Conservation (phyloP, 768 basidiomycete species). For the Mycena polygramma region DNA sequence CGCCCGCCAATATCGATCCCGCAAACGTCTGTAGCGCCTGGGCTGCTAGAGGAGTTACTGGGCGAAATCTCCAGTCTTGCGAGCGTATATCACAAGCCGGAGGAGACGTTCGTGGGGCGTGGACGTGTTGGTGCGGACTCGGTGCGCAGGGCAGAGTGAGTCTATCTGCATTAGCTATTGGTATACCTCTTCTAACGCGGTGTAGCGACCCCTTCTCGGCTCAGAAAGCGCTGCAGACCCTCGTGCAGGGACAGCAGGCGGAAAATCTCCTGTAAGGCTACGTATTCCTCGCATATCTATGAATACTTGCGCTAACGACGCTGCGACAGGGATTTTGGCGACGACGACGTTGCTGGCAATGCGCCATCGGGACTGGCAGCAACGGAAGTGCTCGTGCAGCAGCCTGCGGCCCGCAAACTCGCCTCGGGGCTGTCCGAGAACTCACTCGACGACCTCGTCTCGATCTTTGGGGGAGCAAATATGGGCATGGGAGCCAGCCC, state of each 20-base stretch:
- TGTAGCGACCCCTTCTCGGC: constrained; percentile 75
- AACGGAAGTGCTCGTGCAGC: constrained; percentile 73
- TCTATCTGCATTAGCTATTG: constrained; percentile 29
- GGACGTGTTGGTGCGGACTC: constrained; percentile 90
- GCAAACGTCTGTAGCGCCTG: constrained; percentile 89
- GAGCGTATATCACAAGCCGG: constrained; percentile 98
- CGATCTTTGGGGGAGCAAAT: constrained; percentile 81
- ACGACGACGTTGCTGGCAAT: constrained; percentile 73
- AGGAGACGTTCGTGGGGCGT: constrained; percentile 94
- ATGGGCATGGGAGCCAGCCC: constrained; percentile 43
- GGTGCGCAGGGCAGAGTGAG: constrained; percentile 69
- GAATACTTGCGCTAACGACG: constrained; percentile 12
- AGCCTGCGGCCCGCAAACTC: constrained; percentile 80
- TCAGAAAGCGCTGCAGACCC: constrained; percentile 91
- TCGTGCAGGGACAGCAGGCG: constrained; percentile 91
- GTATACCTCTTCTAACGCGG: constrained; percentile 5
- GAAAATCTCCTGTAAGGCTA: constrained; percentile 85
- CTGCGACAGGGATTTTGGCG: constrained; percentile 81
- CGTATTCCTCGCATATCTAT: neutral
- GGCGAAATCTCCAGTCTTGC: constrained; percentile 91
- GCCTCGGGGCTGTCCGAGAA: constrained; percentile 87
- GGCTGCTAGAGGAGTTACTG: constrained; percentile 90
- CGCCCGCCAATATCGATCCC: constrained; percentile 95
- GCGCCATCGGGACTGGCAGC: constrained; percentile 84
- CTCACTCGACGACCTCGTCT: constrained; percentile 93